Conservation (phyloP, 164 flowering plant species). For the Kalanchoe fedtschenkoi region DNA sequence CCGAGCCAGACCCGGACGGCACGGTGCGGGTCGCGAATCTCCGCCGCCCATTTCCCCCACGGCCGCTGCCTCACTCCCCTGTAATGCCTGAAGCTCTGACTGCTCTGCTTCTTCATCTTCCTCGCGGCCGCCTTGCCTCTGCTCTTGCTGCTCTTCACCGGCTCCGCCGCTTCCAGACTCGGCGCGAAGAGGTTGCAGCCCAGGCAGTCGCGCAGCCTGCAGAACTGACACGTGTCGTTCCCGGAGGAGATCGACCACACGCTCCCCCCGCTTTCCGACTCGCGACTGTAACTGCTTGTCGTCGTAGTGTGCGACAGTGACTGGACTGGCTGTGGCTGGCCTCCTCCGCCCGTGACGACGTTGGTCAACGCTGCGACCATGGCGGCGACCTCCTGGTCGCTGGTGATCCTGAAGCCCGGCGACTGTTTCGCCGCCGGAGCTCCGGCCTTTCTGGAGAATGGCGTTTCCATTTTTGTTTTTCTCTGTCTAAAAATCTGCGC, state of each 20-base stretch:
- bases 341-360: constrained; percentile 25
- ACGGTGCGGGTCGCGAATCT: constrained; percentile 28
- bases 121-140: not conserved
- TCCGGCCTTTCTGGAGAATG: not conserved
- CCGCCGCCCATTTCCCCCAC: no score
- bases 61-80: no score
- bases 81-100: constrained; percentile 14
- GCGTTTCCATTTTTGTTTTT: not conserved
- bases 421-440: constrained; percentile 11
- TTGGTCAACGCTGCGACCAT: constrained; percentile 34
- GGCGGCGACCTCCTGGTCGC: constrained; percentile 35
- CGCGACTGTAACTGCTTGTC: not conserved
- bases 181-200: constrained; percentile 38
- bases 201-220: constrained; percentile 33
- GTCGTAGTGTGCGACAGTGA: not conserved
- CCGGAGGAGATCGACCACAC: constrained; percentile 9
- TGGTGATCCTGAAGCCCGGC: constrained; percentile 13
- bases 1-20: constrained; percentile 42
- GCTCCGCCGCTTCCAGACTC: constrained; percentile 1
- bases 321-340: not conserved
- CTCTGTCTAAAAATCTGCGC: not conserved
- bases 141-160: not conserved
- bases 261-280: not conserved
- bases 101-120: no score
- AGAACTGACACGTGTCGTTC: constrained; percentile 26